Base-by-base conservation (phyloP, 2,329 filamentous ascomycete genomes). In the Fusarium chaquense region DNA sequence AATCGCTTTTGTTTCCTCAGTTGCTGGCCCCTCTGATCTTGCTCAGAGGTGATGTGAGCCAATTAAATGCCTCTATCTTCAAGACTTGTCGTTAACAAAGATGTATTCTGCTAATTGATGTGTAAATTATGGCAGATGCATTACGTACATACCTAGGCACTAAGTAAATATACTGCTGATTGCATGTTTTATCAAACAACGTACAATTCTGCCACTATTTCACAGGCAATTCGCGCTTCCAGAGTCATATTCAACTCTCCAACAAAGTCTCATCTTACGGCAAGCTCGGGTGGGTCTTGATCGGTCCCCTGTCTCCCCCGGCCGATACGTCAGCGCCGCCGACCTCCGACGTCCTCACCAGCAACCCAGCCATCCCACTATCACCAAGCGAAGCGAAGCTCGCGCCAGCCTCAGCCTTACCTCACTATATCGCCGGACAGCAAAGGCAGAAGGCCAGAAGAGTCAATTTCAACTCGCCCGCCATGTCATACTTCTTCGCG, bases 401-500 rank as follows among this genome's bases (percentile, higher is more conserved):
- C 45, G 69, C 60, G 64, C 66, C 64, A 66, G 58, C 72, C 67
- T 70, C 50, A 51, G 44, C 62, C 56, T 62, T 22, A 40, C 56
- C 65, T 72, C 58, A 61, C 62, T 57, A 55, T 40, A 56, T 54
- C 50, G 53, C 40, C 45, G 18, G 18, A 26, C 20, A 41, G 15
- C 12, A 54, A 52, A 47, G 46, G 12, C 24, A 30, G 56, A 20
- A 58, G 46, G 47, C 18, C 51, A 50, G 22, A 54, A 53, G 22
- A 53, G 51, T 52, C 46, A 33, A 22, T 30, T 16, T 32, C n/a
- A 36, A 47, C 20, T 47, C 38, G 57, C 69, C 74, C 76, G 80
- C 72, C 75, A 98, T 98, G 96, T 97, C 96, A 74, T 97, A 97
- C 84, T 97, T 97, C 85, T 99, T 98, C 85, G 94, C 94, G 75